These are phyloP conservation scores for Gynandropsis gynandra DNA, from an alignment of 345 rosid species.

Conservation along the genomic window DNA sequence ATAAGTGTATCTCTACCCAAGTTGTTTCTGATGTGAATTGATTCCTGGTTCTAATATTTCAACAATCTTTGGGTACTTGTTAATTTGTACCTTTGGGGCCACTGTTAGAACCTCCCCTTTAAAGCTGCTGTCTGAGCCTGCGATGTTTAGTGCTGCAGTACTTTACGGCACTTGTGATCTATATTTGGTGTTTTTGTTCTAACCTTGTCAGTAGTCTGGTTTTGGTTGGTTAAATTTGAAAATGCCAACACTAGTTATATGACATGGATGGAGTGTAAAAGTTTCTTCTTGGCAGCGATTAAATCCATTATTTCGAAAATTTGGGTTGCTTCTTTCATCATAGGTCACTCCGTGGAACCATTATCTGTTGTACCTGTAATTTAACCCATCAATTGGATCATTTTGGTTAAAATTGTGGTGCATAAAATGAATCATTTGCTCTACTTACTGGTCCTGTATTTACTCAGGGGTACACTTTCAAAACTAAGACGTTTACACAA, in stretches of 20 bases:
- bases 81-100: not conserved
- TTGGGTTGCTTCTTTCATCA: not conserved
- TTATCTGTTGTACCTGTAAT: not conserved
- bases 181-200: constrained; percentile 2
- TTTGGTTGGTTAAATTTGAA: not conserved
- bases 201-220: constrained; percentile 6
- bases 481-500: not conserved
- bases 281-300: constrained; percentile 2
- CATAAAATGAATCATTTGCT: too few species aligned
- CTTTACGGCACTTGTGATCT: not conserved
- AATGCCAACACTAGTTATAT: not conserved
- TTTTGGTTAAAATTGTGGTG: constrained; percentile 8
- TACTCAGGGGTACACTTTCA: too few species aligned
- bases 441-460: too few species aligned
- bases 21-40: constrained; percentile 10
- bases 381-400: not conserved
- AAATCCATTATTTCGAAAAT: not conserved
- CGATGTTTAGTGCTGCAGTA: not conserved
- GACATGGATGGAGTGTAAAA: constrained; percentile 12
- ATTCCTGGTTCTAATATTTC: not conserved
- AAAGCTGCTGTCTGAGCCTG: not conserved
- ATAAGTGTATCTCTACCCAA: not conserved
- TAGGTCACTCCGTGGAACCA: not conserved
- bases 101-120: not conserved
- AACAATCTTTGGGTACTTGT: not conserved